Evolutionary conservation across 1,139 yeast species (phyloP), one percentile per base, ranked within the genome.

Genomic region (Hyphopichia wangnamkhiaoensis): DNA sequence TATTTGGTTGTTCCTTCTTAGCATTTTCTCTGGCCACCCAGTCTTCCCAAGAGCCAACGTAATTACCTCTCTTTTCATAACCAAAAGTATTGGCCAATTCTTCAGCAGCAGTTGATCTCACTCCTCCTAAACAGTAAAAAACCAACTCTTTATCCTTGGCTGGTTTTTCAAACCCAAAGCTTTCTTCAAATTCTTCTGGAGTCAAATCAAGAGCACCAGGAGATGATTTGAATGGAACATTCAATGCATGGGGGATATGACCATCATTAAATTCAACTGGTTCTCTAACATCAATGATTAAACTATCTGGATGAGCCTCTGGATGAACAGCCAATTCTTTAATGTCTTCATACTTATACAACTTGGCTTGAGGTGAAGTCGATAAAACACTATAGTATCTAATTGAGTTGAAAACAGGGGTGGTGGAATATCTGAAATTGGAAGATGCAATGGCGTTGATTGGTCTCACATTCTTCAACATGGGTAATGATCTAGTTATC

Each of bases 121-220:
- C 87, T 39, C 98, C 98, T 5, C 88, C 96, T 42, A 86, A 80
- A 66, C 98, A 93, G 67, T 91, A 91, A 64, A 93, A 91, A 31
- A 93, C 79, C 58, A 93, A 72, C 52, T 88, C 89, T 56, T 85
- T 79, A 36, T 80, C 82, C 32, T 71, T 61, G 5, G 68, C 53
- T 3, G 98, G 98, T 66, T 93, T 93, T n/a, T 71, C 73, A 55
- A 90, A 83, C 13, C 95, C 93, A 65, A 91, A 90, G 39, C 79
- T 71, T 29, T 85, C 87, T 52, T 79, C 75, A 56, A 94, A 93
- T 49, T 88, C 96, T 39, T 86, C 95, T 6, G 77, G 74, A 2
- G 82, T 66, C 42, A 93, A 75, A 39, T 87, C 89, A 47, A 93
- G 73, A 0, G 98, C 98, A n/a, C 96, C 96, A 0, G 98, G 98